Percentiles rank a stretch among this genome's conserved stretches.
Conservation (phyloP, 2,329 filamentous ascomycete species). For the Fusarium sororula region DNA sequence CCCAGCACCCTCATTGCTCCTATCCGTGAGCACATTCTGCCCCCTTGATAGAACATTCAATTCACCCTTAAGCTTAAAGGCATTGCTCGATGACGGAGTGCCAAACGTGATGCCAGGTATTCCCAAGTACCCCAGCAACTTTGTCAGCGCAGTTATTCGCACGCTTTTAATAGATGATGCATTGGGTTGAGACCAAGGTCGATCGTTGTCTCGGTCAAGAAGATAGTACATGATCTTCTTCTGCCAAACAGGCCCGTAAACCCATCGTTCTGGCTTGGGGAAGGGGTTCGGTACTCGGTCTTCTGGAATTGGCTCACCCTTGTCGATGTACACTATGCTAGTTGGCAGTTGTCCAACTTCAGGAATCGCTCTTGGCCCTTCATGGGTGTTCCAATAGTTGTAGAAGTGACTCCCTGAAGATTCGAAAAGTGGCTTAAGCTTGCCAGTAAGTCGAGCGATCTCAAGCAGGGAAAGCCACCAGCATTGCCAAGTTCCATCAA, state of each 20-base stretch:
- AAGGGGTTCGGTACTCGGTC: not conserved
- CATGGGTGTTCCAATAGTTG: not conserved
- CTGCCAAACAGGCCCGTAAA: not conserved
- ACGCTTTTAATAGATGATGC: not conserved
- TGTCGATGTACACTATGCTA: not conserved
- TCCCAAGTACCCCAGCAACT: not conserved
- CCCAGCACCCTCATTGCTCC: not conserved
- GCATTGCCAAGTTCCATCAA: not conserved
- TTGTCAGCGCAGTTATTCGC: not conserved
- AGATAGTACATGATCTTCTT: not conserved
- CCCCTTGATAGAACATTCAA: not conserved
- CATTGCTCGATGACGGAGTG: not conserved
- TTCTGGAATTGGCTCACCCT: not conserved
- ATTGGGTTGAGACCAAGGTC: not conserved
- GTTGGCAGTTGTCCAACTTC: not conserved
- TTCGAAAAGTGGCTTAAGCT: not conserved
- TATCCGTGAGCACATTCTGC: not conserved
- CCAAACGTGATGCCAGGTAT: not conserved
- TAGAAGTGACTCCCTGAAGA: not conserved
- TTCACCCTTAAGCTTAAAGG: not conserved
- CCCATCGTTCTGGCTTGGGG: not conserved
- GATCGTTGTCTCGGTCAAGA: not conserved
- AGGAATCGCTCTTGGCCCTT: not conserved
- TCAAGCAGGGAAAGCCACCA: not conserved
- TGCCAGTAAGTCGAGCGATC: not conserved